Base-by-base conservation (phyloP, 805 yeast species). In the Monosporozyma solicola region DNA sequence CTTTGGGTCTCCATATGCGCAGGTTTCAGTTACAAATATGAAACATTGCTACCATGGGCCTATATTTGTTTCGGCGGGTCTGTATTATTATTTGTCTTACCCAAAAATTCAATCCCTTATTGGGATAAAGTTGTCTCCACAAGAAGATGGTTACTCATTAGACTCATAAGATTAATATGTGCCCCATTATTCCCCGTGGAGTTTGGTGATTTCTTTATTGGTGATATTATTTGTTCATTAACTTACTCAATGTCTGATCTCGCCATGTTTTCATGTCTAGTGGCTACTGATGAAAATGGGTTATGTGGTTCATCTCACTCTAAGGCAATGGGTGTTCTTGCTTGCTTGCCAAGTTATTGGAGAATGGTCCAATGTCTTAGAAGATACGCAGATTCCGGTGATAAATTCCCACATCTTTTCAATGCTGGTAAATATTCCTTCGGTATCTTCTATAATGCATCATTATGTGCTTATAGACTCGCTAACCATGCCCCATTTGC, bases 161-260 rank as follows among this genome's bases (percentile, higher is more conserved):
- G 95, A 0, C 53, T 83, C 1, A 79, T 91, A 76, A 75, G 99
- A 62, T 71, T 94, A 49, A 33, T 84, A 0, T 73, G 87, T 9
- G 85, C 96, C 1, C 98, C 98, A 0, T 74, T 90, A 44, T 94
- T 85, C 62, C 97, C 98, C 0, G 97, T 94, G 51, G 98, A 92
- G 70, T 94, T 94, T 65, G 77, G 91, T 53, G 99, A 94, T 69
- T 92, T 94, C 74, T 89, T 88, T 66, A 57, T 92, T 48, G 99
- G 98, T 22, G 99, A 94, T 68, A 83, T 94, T 32, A 73, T 92
- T 50, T 87, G 95, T 68, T 86, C 96, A 31, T 74, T 94, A 61
- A 87, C 96, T 0, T 94, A 94, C 69, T 79, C 97, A 0, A 73
- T 89, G 72, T 86, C 96, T 5, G 92, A 91, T 59, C 70, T 87